phyloP scores from a whole-genome alignment of 2,329 filamentous ascomycete genomes.

The Beauveria australis region DNA sequence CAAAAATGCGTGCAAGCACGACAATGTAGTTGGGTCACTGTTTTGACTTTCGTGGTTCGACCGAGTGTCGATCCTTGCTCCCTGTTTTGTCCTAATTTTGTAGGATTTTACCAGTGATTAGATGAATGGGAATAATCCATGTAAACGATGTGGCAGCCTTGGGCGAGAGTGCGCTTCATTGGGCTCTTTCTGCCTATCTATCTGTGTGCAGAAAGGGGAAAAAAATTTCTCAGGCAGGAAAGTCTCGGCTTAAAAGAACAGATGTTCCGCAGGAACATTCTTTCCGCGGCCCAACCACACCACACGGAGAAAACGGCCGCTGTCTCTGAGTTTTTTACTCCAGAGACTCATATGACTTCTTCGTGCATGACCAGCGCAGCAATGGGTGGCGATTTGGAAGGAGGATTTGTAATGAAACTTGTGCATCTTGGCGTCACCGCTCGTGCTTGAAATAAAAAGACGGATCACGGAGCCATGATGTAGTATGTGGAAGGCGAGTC shows the following conservation, averaged over 20 bases:
- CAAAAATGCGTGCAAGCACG: background rate
- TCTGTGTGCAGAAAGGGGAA: too few species aligned
- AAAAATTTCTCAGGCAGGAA: background rate
- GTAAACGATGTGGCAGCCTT: too few species aligned
- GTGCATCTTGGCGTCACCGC: too few species aligned
- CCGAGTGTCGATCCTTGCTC: background rate
- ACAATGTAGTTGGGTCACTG: background rate
- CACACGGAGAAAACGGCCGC: background rate
- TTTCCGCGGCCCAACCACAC: conserved; percentile 4
- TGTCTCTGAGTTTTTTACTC: background rate
- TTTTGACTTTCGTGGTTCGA: background rate
- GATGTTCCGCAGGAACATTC: background rate
- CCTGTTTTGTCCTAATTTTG: background rate
- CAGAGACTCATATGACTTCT: background rate
- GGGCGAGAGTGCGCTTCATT: background rate
- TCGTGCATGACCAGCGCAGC: background rate
- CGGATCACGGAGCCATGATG: too few species aligned
- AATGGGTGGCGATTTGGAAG: too few species aligned
- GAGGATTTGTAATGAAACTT: too few species aligned
- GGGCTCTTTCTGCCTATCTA: background rate
- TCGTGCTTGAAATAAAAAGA: too few species aligned
- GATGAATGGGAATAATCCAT: too few species aligned
- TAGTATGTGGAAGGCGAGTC: too few species aligned
- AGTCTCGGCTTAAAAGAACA: background rate
- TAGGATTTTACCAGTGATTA: too few species aligned